phyloP scores from a whole-genome alignment of 768 basidiomycete species.

The Mycena floridula region DNA sequence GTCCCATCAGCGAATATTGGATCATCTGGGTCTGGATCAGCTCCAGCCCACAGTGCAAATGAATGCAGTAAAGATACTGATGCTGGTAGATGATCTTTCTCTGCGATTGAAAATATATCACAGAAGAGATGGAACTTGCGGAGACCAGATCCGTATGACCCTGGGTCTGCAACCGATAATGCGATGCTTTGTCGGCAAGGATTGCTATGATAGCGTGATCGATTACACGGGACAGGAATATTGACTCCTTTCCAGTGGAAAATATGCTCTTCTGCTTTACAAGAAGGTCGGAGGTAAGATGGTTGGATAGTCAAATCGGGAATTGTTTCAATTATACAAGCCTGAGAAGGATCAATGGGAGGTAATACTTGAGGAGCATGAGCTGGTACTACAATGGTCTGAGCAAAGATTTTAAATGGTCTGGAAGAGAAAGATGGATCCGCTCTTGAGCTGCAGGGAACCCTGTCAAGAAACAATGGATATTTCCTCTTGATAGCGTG shows the following conservation, averaged over 20 bases:
- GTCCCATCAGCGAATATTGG: conserved; percentile 4
- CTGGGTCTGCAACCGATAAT: background rate
- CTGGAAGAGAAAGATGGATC: conserved; percentile 8
- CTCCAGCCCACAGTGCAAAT: conserved; percentile 27
- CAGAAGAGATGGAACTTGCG: conserved; percentile 23
- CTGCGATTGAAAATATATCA: conserved; percentile 24
- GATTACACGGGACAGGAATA: conserved; percentile 14
- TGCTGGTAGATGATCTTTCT: conserved; percentile 17
- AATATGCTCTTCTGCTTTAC: conserved; percentile 17
- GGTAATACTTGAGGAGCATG: background rate
- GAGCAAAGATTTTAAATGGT: conserved; percentile 9
- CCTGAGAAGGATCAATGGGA: background rate
- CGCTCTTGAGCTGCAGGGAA: conserved; percentile 9
- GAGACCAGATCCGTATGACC: conserved; percentile 14
- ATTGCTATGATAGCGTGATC: conserved; percentile 18
- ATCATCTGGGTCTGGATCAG: conserved; percentile 17
- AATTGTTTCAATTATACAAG: background rate
- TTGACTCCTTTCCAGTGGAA: conserved; percentile 28
- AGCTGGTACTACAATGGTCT: conserved; percentile 9
- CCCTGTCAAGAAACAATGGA: conserved; percentile 11
- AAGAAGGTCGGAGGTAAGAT: conserved; percentile 16
- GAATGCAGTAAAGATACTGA: conserved; percentile 24
- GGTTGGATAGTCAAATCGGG: conserved; percentile 5
- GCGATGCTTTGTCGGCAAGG: conserved; percentile 8
- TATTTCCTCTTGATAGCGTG: conserved; percentile 23